Conservation (phyloP, 164 flowering plant species). For the Taxillus chinensis region DNA sequence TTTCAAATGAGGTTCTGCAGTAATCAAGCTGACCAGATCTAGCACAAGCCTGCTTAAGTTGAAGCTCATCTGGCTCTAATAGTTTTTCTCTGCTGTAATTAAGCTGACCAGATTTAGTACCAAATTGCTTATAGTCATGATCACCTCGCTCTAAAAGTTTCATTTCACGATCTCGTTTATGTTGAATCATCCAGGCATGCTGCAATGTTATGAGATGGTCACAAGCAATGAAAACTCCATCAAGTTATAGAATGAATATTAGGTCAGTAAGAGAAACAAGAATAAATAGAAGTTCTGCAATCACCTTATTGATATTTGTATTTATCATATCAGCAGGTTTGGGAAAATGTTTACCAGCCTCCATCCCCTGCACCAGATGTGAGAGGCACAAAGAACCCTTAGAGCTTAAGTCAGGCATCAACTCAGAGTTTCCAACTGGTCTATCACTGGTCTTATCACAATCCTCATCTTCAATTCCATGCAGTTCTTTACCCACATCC, state of each 20-base stretch:
- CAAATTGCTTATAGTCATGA: no score
- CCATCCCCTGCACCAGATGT: conserved; percentile 38
- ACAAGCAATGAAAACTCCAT: not conserved
- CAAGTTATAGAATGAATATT: no score
- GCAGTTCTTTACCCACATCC: conserved; percentile 15
- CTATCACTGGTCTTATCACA: not conserved
- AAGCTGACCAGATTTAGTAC: not conserved
- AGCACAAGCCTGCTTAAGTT: conserved; percentile 22
- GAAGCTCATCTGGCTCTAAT: conserved; percentile 16
- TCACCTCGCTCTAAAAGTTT: no score
- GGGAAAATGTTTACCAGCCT: conserved; percentile 16
- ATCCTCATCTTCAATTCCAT: conserved; percentile 21
- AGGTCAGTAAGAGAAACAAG: not conserved
- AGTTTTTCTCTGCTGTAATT: conserved; percentile 17
- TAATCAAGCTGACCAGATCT: conserved; percentile 22
- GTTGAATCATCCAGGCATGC: conserved; percentile 14
- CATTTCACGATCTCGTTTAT: conserved; percentile 4
- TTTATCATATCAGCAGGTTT: conserved; percentile 21
- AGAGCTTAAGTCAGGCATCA: conserved; percentile 35
- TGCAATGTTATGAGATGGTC: conserved; percentile 10
- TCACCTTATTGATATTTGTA: conserved; percentile 25
- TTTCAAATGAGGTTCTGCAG: conserved; percentile 32
- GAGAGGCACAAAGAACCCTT: conserved; percentile 33
- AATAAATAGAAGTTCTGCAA: not conserved
- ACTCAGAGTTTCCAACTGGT: conserved; percentile 31